Evolutionary conservation across 768 basidiomycete genomes (phyloP), one percentile per base, ranked within the genome.

Genomic region (Tylopilus felleus): DNA sequence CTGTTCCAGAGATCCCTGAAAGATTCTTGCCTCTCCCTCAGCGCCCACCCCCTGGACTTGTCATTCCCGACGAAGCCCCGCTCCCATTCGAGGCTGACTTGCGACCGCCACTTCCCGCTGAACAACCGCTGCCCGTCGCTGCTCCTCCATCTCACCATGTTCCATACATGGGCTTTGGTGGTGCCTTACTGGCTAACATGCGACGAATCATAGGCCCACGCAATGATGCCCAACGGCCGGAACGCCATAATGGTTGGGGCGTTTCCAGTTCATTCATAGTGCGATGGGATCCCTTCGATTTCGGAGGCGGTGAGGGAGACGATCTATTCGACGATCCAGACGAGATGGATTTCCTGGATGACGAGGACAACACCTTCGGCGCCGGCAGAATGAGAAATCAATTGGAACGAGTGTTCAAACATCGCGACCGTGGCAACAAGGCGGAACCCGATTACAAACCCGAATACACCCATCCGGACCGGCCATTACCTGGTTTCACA

Each of bases 91-190:
- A 84, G 61, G 65, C 64, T 3, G 56, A 67, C 19, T 60, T 75
- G 33, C 57, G 57, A 14, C 58, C 49, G 2, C 52, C 41, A 53
- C 50, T 56, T 49, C 60, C 51, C 36, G 71, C 35, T 43, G 67
- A 52, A 17, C 65, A 59, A 9, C 66, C 71, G 2, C 60, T 62
- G 2, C 63, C 64, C 1, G 66, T 72, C 5, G 74, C 77, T 23
- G 77, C 79, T 3, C 68, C 74, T 23, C 77, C 79, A 5, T 83
- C 83, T 41, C 82, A 82, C 55, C 77, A 79, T 51, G 69, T 76
- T 4, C 87, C 87, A 19, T 56, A 73, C 8, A 81, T 88, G 76
- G 83, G 83, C 14, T 67, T 88, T 22, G 86, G 86, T 8, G 86
- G 86, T 21, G 86, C 81, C 3, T 60, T 87, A 4, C 69, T 86